Base-by-base conservation (phyloP, 2,329 filamentous ascomycete species). In the Fusarium nurragi region DNA sequence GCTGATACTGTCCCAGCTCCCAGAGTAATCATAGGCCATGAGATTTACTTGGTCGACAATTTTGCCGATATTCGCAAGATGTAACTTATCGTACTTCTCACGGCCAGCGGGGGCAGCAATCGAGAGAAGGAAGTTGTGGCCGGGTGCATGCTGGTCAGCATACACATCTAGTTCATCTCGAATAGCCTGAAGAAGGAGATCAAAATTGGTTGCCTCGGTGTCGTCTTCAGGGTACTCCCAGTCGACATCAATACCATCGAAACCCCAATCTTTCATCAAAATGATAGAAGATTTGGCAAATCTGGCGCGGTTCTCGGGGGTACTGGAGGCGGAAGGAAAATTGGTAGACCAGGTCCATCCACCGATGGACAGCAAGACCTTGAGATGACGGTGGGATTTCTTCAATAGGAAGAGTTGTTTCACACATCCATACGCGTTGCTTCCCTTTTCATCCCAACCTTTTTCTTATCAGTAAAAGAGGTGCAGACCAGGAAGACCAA, bases 1-100 rank as follows among this genome's bases (percentile, higher is more conserved):
- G 16, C 64, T 67, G 23, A 25, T 48, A 77, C 80, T 81, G 28
- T 50, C 37, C 34, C 50, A 54, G 26, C 25, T 40, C 18, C 64
- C 64, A 21, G 54, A 37, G 30, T 67, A 67, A n/a, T 67, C 64
- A 23, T 67, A 67, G 18, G 45, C 50, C 64, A 67, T 67, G 18
- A 67, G 39, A 34, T 67, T 65, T 12, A 67, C 58, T 25, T 56
- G 43, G 28, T 67, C 64, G 12, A 67, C 59, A 22, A 40, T 39
- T 12, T 23, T 30, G 30, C 54, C 38, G 34, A 60, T 39, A 13
- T 46, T 36, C 14, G 21, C 16, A 12, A 67, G 64, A 22, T 64
- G 64, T 21, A 67, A 46, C 11, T 53, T 67, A 16, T 46, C 13
- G 36, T 67, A 67, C 22, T 67, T 48, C 10, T 41, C 30, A 2